Base-by-base conservation (phyloP, 768 basidiomycete genomes). In the Agaricus sinodeliciosus region DNA sequence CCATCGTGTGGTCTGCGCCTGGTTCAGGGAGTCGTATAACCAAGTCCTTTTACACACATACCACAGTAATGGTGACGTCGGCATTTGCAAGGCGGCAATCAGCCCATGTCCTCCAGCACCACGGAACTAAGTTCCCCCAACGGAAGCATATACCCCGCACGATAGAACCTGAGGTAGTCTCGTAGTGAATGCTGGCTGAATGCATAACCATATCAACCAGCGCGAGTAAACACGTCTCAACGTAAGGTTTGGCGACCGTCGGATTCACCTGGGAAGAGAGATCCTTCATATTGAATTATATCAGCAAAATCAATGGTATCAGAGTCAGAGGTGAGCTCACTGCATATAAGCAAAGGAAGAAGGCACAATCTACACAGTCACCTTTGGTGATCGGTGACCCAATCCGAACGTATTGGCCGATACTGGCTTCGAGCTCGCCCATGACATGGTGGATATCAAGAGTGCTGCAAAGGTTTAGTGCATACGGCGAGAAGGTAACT, bases 31-130 rank as follows among this genome's bases (percentile, higher is more conserved):
- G 31, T 28, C n/a, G 9, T 22, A 1, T 22, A 2, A 11, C 9
- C 15, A 15, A 16, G 12, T 4, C 45, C 16, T 27, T n/a, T 13
- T 3, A 49, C 31, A 25, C 27, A 47, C 75, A 59, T 59, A 85
- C 86, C 55, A 84, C 58, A 43, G 62, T 62, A 4, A 71, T 64
- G 43, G 85, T 69, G 26, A 67, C 67, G 49, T 84, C 83, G 1
- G 74, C 67, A 34, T 80, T 65, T 26, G 75, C 70, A 36, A 69
- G 62, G 18, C 79, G 73, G 54, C 69, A 68, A 58, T 87, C 85
- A 43, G 67, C 63, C 83, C 85, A 89, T 6, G 74, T 64, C 9
- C 62, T 65, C 86, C 88, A 90, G 49, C 71, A 72, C 86, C 87
- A 88, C 1, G 77, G 73, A 2, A 85, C 63, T 9, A 76, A 66